Percentiles rank a stretch among this genome's conserved stretches.
These are phyloP conservation scores for Hemisphaericaspora subhashii DNA, from an alignment of 1,139 yeast genomes.

Conservation along the genomic window DNA sequence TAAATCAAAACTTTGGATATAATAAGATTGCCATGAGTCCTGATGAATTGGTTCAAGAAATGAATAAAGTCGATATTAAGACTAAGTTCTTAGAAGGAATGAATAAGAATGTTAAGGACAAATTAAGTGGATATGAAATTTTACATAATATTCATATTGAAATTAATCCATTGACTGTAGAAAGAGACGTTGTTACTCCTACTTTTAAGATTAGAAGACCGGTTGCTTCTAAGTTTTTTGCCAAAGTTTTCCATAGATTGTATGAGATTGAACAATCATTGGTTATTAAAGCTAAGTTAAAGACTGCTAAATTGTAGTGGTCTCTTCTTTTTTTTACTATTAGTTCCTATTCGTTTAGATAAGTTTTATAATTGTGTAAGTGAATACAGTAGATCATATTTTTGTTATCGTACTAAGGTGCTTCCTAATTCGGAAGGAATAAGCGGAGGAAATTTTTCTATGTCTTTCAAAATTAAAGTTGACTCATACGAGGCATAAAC, in stretches of 20 bases:
- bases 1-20: constrained; percentile 20
- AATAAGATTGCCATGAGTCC: constrained; percentile 15
- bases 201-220: constrained; percentile 37
- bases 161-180: constrained; percentile 37
- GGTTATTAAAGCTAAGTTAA: constrained; percentile 11
- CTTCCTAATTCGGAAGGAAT: too few species aligned
- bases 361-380: too few species aligned
- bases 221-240: constrained; percentile 31
- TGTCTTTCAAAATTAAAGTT: too few species aligned
- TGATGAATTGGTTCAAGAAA: constrained; percentile 23
- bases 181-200: constrained; percentile 40
- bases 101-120: constrained; percentile 23
- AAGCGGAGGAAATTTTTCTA: too few species aligned
- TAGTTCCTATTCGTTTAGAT: too few species aligned
- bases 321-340: too few species aligned
- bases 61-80: constrained; percentile 30
- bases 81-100: constrained; percentile 22
- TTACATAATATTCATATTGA: constrained; percentile 36
- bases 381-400: too few species aligned
- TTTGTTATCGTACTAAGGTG: too few species aligned
- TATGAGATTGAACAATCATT: constrained; percentile 23
- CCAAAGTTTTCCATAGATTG: constrained; percentile 20
- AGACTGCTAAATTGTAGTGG: constrained; percentile 10
- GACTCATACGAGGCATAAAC: too few species aligned
- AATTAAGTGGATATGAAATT: constrained; percentile 30